Evolutionary conservation across 176 grass and related monocot species (phyloP).

Genomic region (Secale cereale): DNA sequence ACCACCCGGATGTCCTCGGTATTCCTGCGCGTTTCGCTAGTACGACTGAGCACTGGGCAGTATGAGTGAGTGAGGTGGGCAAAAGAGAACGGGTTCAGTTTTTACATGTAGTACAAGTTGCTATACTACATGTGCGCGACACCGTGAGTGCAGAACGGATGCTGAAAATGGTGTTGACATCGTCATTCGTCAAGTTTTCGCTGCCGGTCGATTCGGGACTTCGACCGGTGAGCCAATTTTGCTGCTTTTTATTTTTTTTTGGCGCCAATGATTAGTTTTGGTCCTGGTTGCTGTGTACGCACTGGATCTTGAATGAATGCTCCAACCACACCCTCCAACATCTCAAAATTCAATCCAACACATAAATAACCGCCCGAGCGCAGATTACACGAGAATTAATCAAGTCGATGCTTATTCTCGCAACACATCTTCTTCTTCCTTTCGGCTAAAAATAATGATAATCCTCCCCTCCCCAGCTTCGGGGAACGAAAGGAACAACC

Average conservation of each 20-base stretch:
- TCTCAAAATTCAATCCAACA: neutral
- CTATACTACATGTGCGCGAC: too few relatives aligned
- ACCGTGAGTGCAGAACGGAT: too few relatives aligned
- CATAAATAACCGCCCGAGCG: slow-evolving; percentile 22
- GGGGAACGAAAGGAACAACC: neutral
- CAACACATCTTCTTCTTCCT: neutral
- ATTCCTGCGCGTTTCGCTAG: too few relatives aligned
- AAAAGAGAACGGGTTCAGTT: too few relatives aligned
- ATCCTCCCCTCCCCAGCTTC: neutral
- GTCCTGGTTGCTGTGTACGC: neutral
- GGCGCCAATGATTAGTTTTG: neutral
- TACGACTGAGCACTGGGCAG: too few relatives aligned
- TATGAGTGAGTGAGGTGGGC: too few relatives aligned
- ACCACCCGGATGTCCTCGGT: too few relatives aligned
- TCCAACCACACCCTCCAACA: neutral
- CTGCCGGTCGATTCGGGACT: too few relatives aligned
- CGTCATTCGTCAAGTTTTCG: too few relatives aligned
- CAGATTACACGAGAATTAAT: neutral
- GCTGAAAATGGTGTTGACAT: too few relatives aligned
- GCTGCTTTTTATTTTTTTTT: neutral
- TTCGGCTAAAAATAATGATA: neutral
- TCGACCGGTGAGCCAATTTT: neutral
- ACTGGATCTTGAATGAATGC: neutral
- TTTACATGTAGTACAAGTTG: too few relatives aligned
- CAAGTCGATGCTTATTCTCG: slow-evolving; percentile 5